phyloP scores from a whole-genome alignment of 495 filamentous ascomycete genomes.

The Tuber melanosporum region DNA sequence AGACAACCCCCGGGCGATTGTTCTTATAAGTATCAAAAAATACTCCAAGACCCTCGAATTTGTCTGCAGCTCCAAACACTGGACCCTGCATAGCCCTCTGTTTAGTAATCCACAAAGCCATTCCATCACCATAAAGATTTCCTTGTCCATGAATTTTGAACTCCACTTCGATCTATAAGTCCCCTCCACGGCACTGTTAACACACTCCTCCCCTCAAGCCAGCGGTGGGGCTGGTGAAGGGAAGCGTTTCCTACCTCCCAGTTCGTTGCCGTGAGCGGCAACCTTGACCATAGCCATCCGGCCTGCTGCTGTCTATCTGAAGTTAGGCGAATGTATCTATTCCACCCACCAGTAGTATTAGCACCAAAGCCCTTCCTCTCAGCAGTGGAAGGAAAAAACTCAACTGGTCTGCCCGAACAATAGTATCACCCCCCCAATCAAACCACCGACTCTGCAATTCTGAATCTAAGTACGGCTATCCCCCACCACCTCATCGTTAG shows the following conservation, averaged over 20 bases:
- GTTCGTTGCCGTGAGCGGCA: conserved; percentile 95
- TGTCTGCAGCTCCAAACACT: conserved; percentile 83
- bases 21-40: conserved; percentile 99
- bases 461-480: conserved; percentile 89
- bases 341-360: not conserved
- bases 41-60: conserved; percentile 89
- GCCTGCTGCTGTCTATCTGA: conserved; percentile 80
- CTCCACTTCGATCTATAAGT: conserved; percentile 73
- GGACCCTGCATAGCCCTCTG: conserved; percentile 72
- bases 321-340: conserved; percentile 84
- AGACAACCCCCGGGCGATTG: conserved; percentile 87
- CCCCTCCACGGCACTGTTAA: conserved; percentile 14
- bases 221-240: conserved; percentile 26
- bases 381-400: conserved; percentile 26
- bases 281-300: conserved; percentile 88
- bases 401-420: conserved; percentile 88
- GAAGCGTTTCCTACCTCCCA: conserved; percentile 64
- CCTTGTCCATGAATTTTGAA: conserved; percentile 81
- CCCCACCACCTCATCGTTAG: conserved; percentile 20
- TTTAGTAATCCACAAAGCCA: conserved; percentile 98
- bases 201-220: not conserved
- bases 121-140: conserved; percentile 90
- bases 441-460: conserved; percentile 99
- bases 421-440: conserved; percentile 95
- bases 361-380: not conserved